These are phyloP conservation scores for Acer saccharum DNA, from an alignment of 345 rosid species.

Conservation along the genomic window DNA sequence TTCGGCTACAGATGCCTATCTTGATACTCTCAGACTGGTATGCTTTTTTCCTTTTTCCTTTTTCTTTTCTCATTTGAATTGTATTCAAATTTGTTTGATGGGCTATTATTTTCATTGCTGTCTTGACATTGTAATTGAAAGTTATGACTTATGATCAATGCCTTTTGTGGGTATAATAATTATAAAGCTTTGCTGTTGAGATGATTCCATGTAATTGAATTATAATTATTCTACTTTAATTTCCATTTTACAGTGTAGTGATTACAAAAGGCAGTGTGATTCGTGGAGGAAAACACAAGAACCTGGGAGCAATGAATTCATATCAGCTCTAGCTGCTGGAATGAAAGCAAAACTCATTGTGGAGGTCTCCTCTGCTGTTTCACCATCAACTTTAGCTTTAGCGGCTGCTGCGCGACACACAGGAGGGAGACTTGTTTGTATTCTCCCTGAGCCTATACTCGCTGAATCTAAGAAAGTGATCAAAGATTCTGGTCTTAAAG, in stretches of 20 bases:
- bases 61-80: background rate
- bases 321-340: slow-evolving; percentile 60
- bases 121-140: too few relatives aligned
- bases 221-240: background rate
- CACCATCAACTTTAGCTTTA: slow-evolving; percentile 48
- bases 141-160: too few relatives aligned
- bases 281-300: slow-evolving; percentile 27
- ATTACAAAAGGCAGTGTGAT: slow-evolving; percentile 23
- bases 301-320: slow-evolving; percentile 48
- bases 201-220: background rate
- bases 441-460: slow-evolving; percentile 38
- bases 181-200: too few relatives aligned
- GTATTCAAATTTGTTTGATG: background rate
- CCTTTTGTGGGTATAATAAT: too few relatives aligned
- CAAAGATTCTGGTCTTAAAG: slow-evolving; percentile 40
- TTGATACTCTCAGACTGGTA: slow-evolving; percentile 46
- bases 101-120: too few relatives aligned
- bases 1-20: slow-evolving; percentile 47
- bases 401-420: slow-evolving; percentile 55
- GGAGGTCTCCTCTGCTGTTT: slow-evolving; percentile 39
- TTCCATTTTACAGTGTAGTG: slow-evolving; percentile 28
- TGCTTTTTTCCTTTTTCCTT: background rate
- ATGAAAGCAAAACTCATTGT: slow-evolving; percentile 46
- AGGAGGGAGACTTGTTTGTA: slow-evolving; percentile 47
- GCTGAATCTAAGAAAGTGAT: slow-evolving; percentile 32